Conservation (phyloP, 805 yeast genomes). For the Sungouiella thailandica region DNA sequence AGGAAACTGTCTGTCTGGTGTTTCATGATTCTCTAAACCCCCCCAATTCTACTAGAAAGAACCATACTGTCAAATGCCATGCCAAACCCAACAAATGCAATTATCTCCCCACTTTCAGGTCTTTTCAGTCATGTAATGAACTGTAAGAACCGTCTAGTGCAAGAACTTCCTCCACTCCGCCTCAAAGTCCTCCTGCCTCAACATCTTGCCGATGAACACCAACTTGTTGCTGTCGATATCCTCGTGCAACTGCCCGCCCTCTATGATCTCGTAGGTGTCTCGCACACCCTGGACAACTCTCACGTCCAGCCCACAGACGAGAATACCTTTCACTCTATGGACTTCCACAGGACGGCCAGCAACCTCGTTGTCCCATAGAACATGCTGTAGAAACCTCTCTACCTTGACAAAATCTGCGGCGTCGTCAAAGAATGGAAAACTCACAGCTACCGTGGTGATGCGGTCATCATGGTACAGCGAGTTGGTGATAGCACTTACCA, state of each 20-base stretch:
- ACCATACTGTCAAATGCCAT: no score
- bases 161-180: constrained; percentile 22
- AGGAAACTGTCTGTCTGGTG: no score
- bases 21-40: no score
- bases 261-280: constrained; percentile 79
- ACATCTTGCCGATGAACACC: constrained; percentile 71
- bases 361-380: constrained; percentile 66
- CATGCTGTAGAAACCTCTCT: constrained; percentile 60
- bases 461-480: constrained; percentile 35
- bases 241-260: constrained; percentile 33
- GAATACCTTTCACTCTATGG: constrained; percentile 77
- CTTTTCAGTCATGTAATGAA: no score
- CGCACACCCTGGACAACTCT: constrained; percentile 87
- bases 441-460: constrained; percentile 29
- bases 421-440: constrained; percentile 41
- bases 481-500: constrained; percentile 11
- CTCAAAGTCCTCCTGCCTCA: constrained; percentile 33
- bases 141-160: no score
- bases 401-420: constrained; percentile 38
- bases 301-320: constrained; percentile 39
- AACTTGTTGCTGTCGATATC: constrained; percentile 47
- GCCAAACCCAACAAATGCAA: no score
- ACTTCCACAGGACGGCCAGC: constrained; percentile 52
- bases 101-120: no score
- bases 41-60: no score